Evolutionary conservation across 2,329 filamentous ascomycete genomes (phyloP), one percentile per base, ranked within the genome.

Genomic region (Davidsoniella neocaledoniae): DNA sequence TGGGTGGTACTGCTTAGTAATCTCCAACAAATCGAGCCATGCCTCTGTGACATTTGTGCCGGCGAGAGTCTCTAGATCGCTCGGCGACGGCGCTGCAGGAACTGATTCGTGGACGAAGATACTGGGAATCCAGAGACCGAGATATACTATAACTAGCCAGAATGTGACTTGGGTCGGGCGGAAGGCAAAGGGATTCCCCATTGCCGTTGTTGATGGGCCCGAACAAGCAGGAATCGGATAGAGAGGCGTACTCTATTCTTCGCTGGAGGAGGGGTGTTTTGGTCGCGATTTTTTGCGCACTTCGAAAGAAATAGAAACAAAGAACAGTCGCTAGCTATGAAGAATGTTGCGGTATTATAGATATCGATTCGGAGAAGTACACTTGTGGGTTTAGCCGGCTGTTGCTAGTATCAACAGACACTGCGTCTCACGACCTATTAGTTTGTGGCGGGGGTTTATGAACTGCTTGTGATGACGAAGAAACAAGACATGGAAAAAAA

Each of bases 1-100:
- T 0, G 91, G 90, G 61, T 94, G 91, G 60, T 83, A 91, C 1
- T 72, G 71, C 55, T 71, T 71, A 33, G 83, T 90, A 45, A 98
- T 72, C 50, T 72, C 68, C 54, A 86, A 77, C 29, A 98, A 70
- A 61, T 96, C 88, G 10, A 71, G 65, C 88, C 88, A 96, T 37
- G 90, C 86, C 64, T 93, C 79, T 2, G 81, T 82, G 48, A 96
- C 66, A 59, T 94, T 86, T 58, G 93, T 67, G 16, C 86, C 87
- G 7, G 68, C 60, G 37, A 74, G 73, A 5, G 66, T 66, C 8
- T 65, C 68, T 38, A 72, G 68, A 37, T 70, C 68, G 2, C 61
- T 64, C 0, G 84, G 81, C 46, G 78, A 72, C 17, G 73, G 61
- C 4, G 90, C 84, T 21, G 40, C 39, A 5, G 53, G 54, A 7